Conservation (phyloP, 805 yeast genomes). For the Saccharomycopsis oosterbeekiorum region DNA sequence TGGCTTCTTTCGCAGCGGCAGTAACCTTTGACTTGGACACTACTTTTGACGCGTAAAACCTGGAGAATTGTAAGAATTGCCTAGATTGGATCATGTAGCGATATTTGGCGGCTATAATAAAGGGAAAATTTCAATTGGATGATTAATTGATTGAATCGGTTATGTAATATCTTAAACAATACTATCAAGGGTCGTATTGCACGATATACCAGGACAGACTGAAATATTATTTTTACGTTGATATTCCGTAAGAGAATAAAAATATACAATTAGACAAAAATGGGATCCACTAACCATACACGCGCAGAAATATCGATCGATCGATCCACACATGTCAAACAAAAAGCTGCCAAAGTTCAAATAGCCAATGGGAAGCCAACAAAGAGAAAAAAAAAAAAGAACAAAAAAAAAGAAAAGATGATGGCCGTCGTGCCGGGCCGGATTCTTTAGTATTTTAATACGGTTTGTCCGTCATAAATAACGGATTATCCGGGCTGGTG, state of each 20-base stretch:
- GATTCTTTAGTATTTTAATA: background rate
- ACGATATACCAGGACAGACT: too few relatives aligned
- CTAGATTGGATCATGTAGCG: background rate
- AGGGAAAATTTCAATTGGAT: too few relatives aligned
- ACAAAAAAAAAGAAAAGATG: background rate
- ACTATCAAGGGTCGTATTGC: background rate
- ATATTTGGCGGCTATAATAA: too few relatives aligned
- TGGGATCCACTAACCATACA: background rate
- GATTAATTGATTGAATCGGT: too few relatives aligned
- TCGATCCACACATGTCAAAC: background rate
- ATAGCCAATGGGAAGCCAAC: background rate
- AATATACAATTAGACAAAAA: too few relatives aligned
- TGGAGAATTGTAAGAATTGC: background rate
- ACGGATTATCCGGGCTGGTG: background rate
- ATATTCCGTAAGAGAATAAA: too few relatives aligned
- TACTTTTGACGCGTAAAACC: background rate
- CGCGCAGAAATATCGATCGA: background rate
- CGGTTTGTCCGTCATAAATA: background rate
- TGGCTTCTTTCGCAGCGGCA: background rate
- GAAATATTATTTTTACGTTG: too few relatives aligned
- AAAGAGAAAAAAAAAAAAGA: background rate
- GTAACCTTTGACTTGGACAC: background rate
- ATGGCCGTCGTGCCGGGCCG: background rate
- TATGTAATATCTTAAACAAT: too few relatives aligned
- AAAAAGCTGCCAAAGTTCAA: background rate